Base-by-base conservation (phyloP, 495 filamentous ascomycete species). In the Parathielavia appendiculata region DNA sequence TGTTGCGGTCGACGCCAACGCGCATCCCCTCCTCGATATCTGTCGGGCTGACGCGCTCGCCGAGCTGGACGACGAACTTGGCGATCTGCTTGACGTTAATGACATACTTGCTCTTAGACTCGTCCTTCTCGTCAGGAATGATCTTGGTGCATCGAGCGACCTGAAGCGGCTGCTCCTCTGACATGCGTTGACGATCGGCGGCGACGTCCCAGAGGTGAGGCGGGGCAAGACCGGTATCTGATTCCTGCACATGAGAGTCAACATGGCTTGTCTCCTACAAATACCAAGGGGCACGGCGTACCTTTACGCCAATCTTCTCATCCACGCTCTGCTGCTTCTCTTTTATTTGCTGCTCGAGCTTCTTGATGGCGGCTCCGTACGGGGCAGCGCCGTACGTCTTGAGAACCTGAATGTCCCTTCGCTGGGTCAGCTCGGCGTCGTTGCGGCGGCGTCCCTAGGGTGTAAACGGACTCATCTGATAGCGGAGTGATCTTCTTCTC, bases 61-160 rank as follows among this genome's bases (percentile, higher is more conserved):
- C 93, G 51, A 98, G 83, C 75, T 97, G 95, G 68, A 98, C 93
- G 46, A 98, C 93, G 66, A 98, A 98, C 76, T 98, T 98, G 70
- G 93, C 93, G 61, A 98, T 97, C 72, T 98, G 93, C 77, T 98
- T 98, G 63, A 98, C 93, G 74, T 97, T 98, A 82, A 98, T 98
- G 68, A 98, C 92, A 79, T 98, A 98, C 86, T 97, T 97, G 83
- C 88, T 93, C 83, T 98, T 98, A 64, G 96, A 90, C 34, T 86
- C 76, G 76, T 98, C 92, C 76, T 95, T 93, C 71, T 96, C 93
- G 73, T 96, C 91, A 57, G 89, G 85, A 60, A 98, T 98, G 72
- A 98, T 98, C 81, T 98, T 98, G 51, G 93, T 98, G 80, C 93
- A 98, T 63, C 93, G 83, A 63, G 93, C 95, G 39, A 98, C 93